Base-by-base conservation (phyloP, 345 rosid species). In the Populus euphratica region DNA sequence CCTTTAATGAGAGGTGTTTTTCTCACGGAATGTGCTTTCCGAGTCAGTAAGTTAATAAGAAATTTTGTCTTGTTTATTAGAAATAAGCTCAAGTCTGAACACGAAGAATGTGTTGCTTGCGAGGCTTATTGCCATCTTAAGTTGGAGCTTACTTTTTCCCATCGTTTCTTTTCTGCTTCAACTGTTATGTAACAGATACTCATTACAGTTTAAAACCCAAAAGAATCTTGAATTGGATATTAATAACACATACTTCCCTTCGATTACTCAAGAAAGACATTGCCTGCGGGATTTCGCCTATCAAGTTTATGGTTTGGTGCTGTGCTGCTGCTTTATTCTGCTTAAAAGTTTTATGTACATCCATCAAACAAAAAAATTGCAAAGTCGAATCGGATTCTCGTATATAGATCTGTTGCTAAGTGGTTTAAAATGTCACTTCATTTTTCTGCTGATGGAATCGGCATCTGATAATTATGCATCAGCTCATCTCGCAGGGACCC, bases 21-120 rank as follows among this genome's bases (percentile, higher is more conserved):
- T 78, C 82, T 83, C 82, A 43, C 64, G 83, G 75, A 69, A 78
- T 74, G 70, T 69, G 74, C 69, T 80, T 67, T 50, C 31, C 43
- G 78, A 59, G 59, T 29, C 47, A 72, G 41, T 7, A 83, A 80
- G 81, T 70, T 76, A 80, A 84, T 84, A 81, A 88, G 77, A 70
- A 69, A 77, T 67, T 83, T 85, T 79, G 83, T 83, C 66, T 41
- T 69, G 81, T 74, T 73, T 52, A 74, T 74, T 71, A 68, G 80
- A 63, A 73, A 80, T 59, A 27, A 18, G 75, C 61, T 62, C 83
- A 80, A 77, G 50, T 68, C 73, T 27, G 38, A 75, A 50, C 52
- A 21, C 54, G 75, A 69, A 72, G 54, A 52, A 70, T 76, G 54
- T 67, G 54, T 73, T 54, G 52, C 77, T 31, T 75, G 25, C 20